Evolutionary conservation across 768 basidiomycete species (phyloP).

Genomic region (Mycena indigotica): DNA sequence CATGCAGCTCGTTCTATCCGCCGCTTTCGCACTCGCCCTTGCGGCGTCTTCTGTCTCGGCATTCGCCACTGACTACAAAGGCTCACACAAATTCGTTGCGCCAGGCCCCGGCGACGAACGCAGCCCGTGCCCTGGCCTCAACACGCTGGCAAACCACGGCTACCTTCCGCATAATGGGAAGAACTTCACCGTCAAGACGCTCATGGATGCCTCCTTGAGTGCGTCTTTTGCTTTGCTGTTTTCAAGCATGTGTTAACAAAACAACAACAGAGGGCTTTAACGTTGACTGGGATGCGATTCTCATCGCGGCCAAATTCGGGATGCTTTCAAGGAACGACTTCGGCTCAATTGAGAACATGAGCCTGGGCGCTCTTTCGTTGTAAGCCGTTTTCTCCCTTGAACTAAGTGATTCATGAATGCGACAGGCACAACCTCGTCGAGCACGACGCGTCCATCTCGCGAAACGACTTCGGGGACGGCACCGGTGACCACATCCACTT

Average conservation of each 20-base stretch:
- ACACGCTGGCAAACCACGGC: background rate
- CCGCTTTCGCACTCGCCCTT: background rate
- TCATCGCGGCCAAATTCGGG: background rate
- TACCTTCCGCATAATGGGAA: background rate
- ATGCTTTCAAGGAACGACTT: background rate
- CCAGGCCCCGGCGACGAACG: background rate
- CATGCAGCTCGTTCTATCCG: background rate
- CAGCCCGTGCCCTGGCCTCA: background rate
- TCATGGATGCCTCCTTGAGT: background rate
- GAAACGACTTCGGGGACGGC: background rate
- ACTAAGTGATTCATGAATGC: background rate
- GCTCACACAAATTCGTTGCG: background rate
- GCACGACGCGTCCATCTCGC: constrained; percentile 1
- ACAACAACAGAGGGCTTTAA: background rate
- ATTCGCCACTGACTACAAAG: background rate
- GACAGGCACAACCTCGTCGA: background rate
- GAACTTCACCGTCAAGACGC: background rate
- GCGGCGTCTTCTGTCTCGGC: background rate
- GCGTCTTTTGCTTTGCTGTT: background rate
- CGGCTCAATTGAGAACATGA: background rate
- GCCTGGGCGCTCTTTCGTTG: background rate
- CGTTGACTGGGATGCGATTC: background rate
- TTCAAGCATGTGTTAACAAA: no score
- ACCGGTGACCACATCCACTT: constrained; percentile 6
- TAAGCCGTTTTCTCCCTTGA: background rate